Evolutionary conservation across 2,329 filamentous ascomycete species (phyloP), one percentile per base, ranked within the genome.

Genomic region (Fusarium nurragi): DNA sequence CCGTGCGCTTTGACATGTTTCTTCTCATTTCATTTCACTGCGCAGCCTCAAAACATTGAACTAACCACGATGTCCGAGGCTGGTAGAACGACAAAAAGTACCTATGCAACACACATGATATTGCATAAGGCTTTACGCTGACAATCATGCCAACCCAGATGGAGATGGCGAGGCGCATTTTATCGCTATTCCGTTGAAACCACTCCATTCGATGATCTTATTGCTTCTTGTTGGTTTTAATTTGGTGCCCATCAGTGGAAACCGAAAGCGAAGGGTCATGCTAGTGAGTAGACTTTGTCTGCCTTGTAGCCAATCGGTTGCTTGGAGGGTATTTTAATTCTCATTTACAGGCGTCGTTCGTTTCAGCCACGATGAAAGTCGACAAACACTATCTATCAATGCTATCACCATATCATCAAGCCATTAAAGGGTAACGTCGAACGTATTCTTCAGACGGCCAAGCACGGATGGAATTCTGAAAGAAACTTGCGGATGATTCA

Each of bases 181-280:
- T 26, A 26, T 26, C 25, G 25, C n/a, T n/a, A n/a, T n/a, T n/a
- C n/a, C n/a, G n/a, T n/a, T 26, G 22, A 23, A 43, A 18, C 62
- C 45, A 19, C 37, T 57, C 38, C 40, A 25, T 30, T 14, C n/a
- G n/a, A n/a, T n/a, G n/a, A 34, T 34, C 16, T 32, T 13, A 14
- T 52, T 57, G 46, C 51, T 44, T 40, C 45, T 28, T 40, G 7
- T 16, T 32, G 32, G 39, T 39, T 36, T 47, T 32, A 52, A 48
- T 57, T 18, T 23, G 28, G 45, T 25, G 37, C 30, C 30, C 21
- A n/a, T 41, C 25, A 21, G 7, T 18, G 9, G 12, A 37, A 39
- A 36, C n/a, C 13, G 32, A 36, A 26, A 34, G 23, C 30, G 25
- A 32, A n/a, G 22, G 37, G 13, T 13, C 12, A n/a, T n/a, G n/a